Percentiles rank a stretch among this genome's conserved stretches.
phyloP scores from a whole-genome alignment of 2,329 filamentous ascomycete species.

The Aspergillus pseudonomiae region DNA sequence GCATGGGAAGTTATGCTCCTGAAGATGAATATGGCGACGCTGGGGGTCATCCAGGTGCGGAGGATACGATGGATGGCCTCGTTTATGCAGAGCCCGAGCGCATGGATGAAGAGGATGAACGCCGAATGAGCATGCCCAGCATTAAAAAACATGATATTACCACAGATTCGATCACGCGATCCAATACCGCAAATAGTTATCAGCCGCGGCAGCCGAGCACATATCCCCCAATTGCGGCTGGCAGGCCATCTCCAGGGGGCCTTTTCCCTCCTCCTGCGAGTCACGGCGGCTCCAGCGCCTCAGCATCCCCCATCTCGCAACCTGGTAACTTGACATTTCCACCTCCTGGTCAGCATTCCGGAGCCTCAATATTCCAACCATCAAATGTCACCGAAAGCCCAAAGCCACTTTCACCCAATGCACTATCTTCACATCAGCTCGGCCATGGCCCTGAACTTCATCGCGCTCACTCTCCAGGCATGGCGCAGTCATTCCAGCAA shows the following conservation, averaged over 20 bases:
- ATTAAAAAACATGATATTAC: slow-evolving; percentile 71
- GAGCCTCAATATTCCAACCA: slow-evolving; percentile 68
- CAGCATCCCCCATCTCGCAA: slow-evolving; percentile 56
- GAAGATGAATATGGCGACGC: slow-evolving; percentile 68
- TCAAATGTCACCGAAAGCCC: slow-evolving; percentile 82
- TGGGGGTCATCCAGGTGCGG: slow-evolving; percentile 48
- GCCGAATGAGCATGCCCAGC: slow-evolving; percentile 62
- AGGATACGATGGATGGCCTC: slow-evolving; percentile 66
- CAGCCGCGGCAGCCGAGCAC: slow-evolving; percentile 72
- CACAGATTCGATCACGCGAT: slow-evolving; percentile 53
- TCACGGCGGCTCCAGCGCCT: slow-evolving; percentile 59
- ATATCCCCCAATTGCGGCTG: slow-evolving; percentile 71
- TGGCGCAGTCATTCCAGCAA: slow-evolving; percentile 47
- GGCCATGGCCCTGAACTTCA: slow-evolving; percentile 43
- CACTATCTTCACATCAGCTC: slow-evolving; percentile 42
- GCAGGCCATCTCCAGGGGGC: slow-evolving; percentile 54
- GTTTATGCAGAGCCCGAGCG: slow-evolving; percentile 58
- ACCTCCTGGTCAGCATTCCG: slow-evolving; percentile 42
- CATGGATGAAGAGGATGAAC: slow-evolving; percentile 55
- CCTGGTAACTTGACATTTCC: slow-evolving; percentile 43
- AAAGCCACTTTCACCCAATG: slow-evolving; percentile 67
- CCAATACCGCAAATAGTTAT: slow-evolving; percentile 46
- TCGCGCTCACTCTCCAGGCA: slow-evolving; percentile 47
- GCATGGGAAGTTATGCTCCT: slow-evolving; percentile 78
- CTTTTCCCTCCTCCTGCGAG: slow-evolving; percentile 66